Percentiles rank a stretch among this genome's conserved stretches.
Evolutionary conservation across 2,329 filamentous ascomycete genomes (phyloP).

Genomic region (Ramularia collo-cygni): DNA sequence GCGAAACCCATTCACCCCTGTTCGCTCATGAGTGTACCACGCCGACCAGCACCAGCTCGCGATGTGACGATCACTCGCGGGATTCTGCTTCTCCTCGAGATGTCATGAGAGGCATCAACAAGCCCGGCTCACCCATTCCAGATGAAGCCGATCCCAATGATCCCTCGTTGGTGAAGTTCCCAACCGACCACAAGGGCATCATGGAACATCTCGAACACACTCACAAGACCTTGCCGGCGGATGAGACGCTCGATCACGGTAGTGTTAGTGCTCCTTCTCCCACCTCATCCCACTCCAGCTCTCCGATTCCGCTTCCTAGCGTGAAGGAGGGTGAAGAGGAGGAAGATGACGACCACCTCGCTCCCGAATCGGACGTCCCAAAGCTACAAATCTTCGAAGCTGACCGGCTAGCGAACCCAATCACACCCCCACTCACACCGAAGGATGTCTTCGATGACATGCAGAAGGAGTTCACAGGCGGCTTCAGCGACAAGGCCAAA

Average conservation of each 20-base stretch:
- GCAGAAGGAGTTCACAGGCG: too few relatives aligned
- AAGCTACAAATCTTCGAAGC: constrained; percentile 9
- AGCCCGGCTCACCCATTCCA: constrained; percentile 9
- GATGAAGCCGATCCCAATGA: constrained; percentile 26
- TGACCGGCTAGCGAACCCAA: constrained; percentile 19
- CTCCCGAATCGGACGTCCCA: constrained; percentile 7
- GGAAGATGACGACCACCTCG: constrained; percentile 8
- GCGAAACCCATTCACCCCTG: constrained; percentile 24
- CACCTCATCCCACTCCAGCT: constrained; percentile 9
- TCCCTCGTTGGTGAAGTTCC: constrained; percentile 28
- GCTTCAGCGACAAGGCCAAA: too few relatives aligned
- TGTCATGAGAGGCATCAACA: background rate
- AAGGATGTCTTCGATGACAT: constrained; percentile 6
- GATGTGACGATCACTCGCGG: constrained; percentile 12
- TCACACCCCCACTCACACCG: constrained; percentile 31
- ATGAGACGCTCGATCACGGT: constrained; percentile 15
- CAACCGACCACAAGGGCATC: constrained; percentile 30
- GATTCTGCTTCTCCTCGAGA: constrained; percentile 1
- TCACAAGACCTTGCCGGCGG: constrained; percentile 18
- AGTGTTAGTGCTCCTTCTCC: constrained; percentile 7
- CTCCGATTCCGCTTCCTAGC: constrained; percentile 20
- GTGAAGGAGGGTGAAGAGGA: constrained; percentile 23
- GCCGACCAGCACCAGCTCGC: constrained; percentile 17
- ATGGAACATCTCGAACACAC: constrained; percentile 27
- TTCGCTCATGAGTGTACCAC: constrained; percentile 32